Evolutionary conservation across 2,329 filamentous ascomycete genomes (phyloP), one percentile per base, ranked within the genome.

Genomic region (Apiospora saccharicola): DNA sequence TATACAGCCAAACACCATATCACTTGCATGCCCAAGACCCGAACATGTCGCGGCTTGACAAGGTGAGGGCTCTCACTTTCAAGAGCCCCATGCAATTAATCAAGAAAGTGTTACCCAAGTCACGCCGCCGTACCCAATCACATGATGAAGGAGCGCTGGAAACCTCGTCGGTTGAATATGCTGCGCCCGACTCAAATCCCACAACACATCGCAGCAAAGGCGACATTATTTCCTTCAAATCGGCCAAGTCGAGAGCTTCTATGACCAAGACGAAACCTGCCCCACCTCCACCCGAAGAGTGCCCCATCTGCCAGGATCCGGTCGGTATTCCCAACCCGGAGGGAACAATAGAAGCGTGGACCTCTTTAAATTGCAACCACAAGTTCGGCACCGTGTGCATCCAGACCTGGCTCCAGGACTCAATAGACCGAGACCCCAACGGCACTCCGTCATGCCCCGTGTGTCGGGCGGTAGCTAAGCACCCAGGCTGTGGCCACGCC

Each of bases 221-320:
- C 34, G 57, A 64, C 34, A n/a, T 64, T 14, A 64, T 64, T 13
- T 41, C 57, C 34, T 64, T 64, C 57, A 64, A 73, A 30, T 57
- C 69, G 26, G 70, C 72, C 53, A 75, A 77, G 71, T 73, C 71
- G 70, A 74, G 77, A 72, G 72, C 26, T 70, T 70, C 47, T 73
- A 69, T 37, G 57, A 71, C 44, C 70, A 72, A 68, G 70, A 73
- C 71, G 71, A 74, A 71, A 67, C 64, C 64, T 70, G 73, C 75
- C 13, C 53, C 43, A 71, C 78, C 72, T 1, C 76, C 75, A n/a
- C 71, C 68, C 10, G 80, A 81, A 69, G 78, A 79, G 57, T 86
- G 85, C 70, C 81, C 82, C 67, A 86, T 86, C 74, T 86, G 85
- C 75, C 82, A 84, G 71, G 82, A 85, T 71, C 77, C 80, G 5